Percentiles rank a stretch among this genome's conserved stretches.
Evolutionary conservation across 306 rosid species (phyloP).

Genomic region (Inga laurina): DNA sequence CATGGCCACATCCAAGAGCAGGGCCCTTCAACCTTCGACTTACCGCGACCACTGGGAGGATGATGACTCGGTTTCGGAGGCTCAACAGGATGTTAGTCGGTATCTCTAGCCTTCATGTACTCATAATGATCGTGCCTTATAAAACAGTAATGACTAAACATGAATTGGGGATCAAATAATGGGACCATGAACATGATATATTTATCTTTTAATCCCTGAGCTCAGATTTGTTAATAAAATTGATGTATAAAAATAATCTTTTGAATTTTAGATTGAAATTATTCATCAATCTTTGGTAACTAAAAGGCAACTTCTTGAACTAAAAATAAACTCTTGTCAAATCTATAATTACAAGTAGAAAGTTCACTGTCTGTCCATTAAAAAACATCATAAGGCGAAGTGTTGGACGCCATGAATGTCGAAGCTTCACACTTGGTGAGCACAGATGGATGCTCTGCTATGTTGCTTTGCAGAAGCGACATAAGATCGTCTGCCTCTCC

Average conservation of each 20-base stretch:
- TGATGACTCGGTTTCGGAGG: conserved; percentile 51
- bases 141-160: neutral
- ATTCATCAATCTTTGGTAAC: too few relatives aligned
- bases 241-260: neutral
- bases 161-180: neutral
- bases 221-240: neutral
- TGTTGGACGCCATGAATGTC: too few relatives aligned
- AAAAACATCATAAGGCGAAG: neutral
- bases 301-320: too few relatives aligned
- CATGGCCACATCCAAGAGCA: conserved; percentile 31
- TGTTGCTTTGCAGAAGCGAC: neutral
- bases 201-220: neutral
- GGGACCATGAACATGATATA: neutral
- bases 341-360: neutral
- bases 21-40: conserved; percentile 39
- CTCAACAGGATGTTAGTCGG: conserved; percentile 47
- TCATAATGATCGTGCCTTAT: neutral
- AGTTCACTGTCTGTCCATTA: neutral
- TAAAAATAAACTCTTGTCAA: neutral
- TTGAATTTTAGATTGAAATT: neutral
- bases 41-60: conserved; percentile 80
- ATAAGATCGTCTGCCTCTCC: too few relatives aligned
- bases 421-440: neutral
- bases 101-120: neutral
- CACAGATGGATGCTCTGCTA: neutral